These are phyloP conservation scores for Citrus sp. DNA, from an alignment of 345 rosid species.

Conservation along the genomic window DNA sequence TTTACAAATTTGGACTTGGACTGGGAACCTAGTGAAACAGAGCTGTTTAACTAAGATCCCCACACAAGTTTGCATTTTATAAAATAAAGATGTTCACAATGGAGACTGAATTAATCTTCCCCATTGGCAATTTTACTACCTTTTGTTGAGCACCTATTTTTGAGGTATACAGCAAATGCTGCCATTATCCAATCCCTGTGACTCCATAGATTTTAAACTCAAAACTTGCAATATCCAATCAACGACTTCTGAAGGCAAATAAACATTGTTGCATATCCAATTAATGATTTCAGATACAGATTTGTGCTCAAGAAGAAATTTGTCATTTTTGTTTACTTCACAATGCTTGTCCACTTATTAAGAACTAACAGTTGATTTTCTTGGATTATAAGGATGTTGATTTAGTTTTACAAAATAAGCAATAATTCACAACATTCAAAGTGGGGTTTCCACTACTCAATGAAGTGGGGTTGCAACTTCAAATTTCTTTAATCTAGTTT, in stretches of 20 bases:
- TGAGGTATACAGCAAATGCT: neutral
- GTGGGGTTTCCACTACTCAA: neutral
- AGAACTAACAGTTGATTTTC: neutral
- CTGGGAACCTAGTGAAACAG: neutral
- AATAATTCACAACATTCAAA: neutral
- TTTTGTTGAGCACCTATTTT: neutral
- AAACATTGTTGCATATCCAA: neutral
- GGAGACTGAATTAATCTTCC: neutral
- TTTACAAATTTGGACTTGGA: neutral
- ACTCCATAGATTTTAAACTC: neutral
- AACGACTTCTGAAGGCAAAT: neutral
- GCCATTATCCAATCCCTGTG: neutral
- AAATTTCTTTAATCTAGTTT: constrained; percentile 1
- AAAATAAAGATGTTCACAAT: neutral
- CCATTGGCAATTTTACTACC: neutral
- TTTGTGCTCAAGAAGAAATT: neutral
- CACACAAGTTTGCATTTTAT: neutral
- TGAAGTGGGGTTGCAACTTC: neutral
- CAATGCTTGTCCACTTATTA: neutral
- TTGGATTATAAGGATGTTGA: neutral
- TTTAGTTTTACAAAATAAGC: neutral
- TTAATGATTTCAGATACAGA: neutral
- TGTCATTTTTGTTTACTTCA: neutral
- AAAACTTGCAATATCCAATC: neutral
- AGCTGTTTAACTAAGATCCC: neutral